Conservation (phyloP, 495 filamentous ascomycete genomes). For the Penicillium psychrofluorescens region DNA sequence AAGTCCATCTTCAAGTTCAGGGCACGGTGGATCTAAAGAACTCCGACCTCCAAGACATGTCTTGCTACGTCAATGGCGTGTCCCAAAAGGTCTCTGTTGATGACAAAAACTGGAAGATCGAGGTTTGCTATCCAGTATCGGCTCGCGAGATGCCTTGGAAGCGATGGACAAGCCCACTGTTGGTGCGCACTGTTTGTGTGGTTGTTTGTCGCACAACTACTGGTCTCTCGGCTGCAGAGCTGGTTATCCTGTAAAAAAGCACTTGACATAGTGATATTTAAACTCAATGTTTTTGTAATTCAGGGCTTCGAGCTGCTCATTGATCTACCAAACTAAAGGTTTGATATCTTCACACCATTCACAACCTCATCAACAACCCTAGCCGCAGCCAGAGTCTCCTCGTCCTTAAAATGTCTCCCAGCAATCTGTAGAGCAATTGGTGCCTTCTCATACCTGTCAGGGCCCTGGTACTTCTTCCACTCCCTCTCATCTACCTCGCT, state of each 20-base stretch:
- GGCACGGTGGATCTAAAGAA: not conserved
- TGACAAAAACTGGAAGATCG: not conserved
- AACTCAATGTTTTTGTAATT: not conserved
- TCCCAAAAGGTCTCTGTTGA: not conserved
- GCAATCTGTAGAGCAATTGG: conserved; percentile 49
- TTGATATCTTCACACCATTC: conserved; percentile 2
- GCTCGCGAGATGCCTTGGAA: too few relatives aligned
- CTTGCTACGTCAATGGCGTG: not conserved
- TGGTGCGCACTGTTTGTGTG: too few relatives aligned
- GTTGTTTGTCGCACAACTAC: too few relatives aligned
- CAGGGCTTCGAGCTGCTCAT: conserved; percentile 2
- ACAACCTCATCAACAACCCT: conserved; percentile 24
- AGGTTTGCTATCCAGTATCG: too few relatives aligned
- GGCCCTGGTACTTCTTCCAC: conserved; percentile 29
- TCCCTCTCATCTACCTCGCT: conserved; percentile 28
- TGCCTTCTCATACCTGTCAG: conserved; percentile 30
- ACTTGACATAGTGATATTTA: not conserved
- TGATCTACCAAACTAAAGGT: too few relatives aligned
- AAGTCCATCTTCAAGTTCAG: too few relatives aligned
- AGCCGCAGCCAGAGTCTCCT: conserved; percentile 32
- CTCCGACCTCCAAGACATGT: not conserved
- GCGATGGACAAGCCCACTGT: too few relatives aligned
- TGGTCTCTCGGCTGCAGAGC: too few relatives aligned
- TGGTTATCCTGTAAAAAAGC: too few relatives aligned
- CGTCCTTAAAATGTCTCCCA: conserved; percentile 36